Percentiles rank a stretch among this genome's conserved stretches.
Conservation (phyloP, 495 filamentous ascomycete species). For the Lophiotrema nucula region DNA sequence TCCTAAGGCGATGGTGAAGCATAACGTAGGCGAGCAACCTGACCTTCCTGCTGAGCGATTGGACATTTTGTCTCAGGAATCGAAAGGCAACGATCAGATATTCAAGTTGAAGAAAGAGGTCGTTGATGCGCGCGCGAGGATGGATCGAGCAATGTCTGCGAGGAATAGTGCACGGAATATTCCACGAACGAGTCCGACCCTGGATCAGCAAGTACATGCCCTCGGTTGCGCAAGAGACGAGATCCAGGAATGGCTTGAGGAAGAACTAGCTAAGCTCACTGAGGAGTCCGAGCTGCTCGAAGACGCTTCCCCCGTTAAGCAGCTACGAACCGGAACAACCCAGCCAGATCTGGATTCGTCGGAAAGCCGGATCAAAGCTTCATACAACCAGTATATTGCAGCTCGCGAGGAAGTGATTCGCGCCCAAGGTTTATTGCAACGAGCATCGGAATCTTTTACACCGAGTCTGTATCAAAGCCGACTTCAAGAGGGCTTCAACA, state of each 20-base stretch:
- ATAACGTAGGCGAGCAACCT: constrained; percentile 28
- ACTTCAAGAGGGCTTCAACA: too few species aligned
- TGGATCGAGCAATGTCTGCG: constrained; percentile 19
- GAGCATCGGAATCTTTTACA: too few species aligned
- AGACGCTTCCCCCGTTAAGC: constrained; percentile 26
- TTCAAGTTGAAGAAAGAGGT: constrained; percentile 32
- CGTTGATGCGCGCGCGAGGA: constrained; percentile 16
- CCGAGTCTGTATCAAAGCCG: too few species aligned
- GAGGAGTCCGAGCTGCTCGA: constrained; percentile 30
- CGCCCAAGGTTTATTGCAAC: constrained; percentile 5
- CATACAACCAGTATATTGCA: constrained; percentile 11
- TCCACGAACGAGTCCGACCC: not conserved
- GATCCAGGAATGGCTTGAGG: constrained; percentile 40
- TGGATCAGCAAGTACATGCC: constrained; percentile 32
- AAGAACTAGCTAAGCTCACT: constrained; percentile 36
- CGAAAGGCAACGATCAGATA: constrained; percentile 3
- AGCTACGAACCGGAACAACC: not conserved
- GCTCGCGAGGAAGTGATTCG: constrained; percentile 4
- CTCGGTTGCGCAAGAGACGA: constrained; percentile 37
- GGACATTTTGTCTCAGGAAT: constrained; percentile 2
- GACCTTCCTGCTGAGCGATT: constrained; percentile 22
- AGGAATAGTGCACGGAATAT: not conserved
- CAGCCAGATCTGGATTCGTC: not conserved
- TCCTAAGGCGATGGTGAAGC: constrained; percentile 10
- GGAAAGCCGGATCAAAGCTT: constrained; percentile 1